These are phyloP conservation scores for Phytophthora ohioensis DNA, from an alignment of 352 stramenopile genomes.

Conservation along the genomic window DNA sequence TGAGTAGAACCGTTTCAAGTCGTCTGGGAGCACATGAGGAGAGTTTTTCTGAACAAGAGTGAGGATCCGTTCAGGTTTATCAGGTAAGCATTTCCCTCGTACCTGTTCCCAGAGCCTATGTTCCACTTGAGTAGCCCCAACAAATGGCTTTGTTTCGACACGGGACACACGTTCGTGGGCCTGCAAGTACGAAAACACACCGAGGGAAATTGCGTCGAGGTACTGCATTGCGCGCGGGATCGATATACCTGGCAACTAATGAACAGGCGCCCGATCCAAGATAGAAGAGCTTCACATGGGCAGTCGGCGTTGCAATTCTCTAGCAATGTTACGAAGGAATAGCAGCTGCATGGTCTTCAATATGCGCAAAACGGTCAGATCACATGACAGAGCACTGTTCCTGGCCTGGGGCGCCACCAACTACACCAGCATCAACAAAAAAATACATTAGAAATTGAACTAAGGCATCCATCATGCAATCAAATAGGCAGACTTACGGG, in stretches of 20 bases:
- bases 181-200: constrained; percentile 77
- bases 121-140: constrained; percentile 61
- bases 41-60: constrained; percentile 57
- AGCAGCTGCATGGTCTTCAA: constrained; percentile 32
- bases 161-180: constrained; percentile 61
- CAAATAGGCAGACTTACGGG: constrained; percentile 53
- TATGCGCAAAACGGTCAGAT: constrained; percentile 19
- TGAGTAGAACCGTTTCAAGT: constrained; percentile 75
- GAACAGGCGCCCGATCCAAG: constrained; percentile 33
- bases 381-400: constrained; percentile 85
- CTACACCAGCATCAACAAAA: constrained; percentile 35
- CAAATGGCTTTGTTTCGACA: constrained; percentile 61
- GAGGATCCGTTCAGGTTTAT: neutral
- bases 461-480: neutral
- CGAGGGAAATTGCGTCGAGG: constrained; percentile 69
- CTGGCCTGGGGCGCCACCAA: constrained; percentile 60
- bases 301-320: constrained; percentile 30
- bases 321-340: constrained; percentile 37
- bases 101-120: constrained; percentile 77
- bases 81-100: constrained; percentile 3
- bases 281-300: constrained; percentile 16
- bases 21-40: constrained; percentile 59
- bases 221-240: constrained; percentile 35
- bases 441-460: constrained; percentile 5
- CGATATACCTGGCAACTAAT: neutral